Base-by-base conservation (phyloP, 176 grass and related monocot genomes). In the Avena atlantica region DNA sequence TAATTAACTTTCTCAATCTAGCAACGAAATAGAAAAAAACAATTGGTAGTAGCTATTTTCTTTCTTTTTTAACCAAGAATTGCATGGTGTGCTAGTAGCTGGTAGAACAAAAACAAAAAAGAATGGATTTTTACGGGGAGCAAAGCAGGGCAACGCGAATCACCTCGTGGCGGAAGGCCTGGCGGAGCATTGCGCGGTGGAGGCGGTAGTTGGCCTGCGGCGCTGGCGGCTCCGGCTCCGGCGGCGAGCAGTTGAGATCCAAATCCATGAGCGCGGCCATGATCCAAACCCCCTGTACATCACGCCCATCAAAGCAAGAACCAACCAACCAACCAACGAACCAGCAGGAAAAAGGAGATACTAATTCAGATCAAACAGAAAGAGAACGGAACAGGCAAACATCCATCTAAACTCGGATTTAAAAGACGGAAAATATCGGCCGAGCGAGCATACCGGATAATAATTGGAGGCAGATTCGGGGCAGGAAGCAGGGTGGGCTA, bases 151-250 rank as follows among this genome's bases (percentile, higher is more conserved):
- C 34, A 40, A 13, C 4, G 65, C 16, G 4, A n/a, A 25, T 69
- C 36, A 81, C 91, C 91, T 93, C 88, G 36, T 90, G 64, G 56
- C 81, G 79, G 65, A 83, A 93, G 27, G 83, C 12, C 50, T 93
- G 85, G 76, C 74, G 88, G 75, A 90, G 77, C 91, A 93, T 90
- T 79, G 85, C 73, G 21, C 75, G 85, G 45, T 31, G 81, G 49
- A 89, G 64, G 58, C 81, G 64, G 76, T 60, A 81, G 24, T 76
- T 62, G 36, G 85, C 81, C 85, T 73, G 86, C 24, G 76, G 40
- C 21, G 53, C 62, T 4, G 74, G 76, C 59, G 74, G 84, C 58
- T 83, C 85, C 36, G 82, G 82, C 53, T 55, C 37, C 36, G 66
- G 67, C 68, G 87, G 79, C 84, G 76, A 49, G 84, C 66, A 74